Conservation (phyloP, 352 stramenopile genomes). For the Pythium sp. region DNA sequence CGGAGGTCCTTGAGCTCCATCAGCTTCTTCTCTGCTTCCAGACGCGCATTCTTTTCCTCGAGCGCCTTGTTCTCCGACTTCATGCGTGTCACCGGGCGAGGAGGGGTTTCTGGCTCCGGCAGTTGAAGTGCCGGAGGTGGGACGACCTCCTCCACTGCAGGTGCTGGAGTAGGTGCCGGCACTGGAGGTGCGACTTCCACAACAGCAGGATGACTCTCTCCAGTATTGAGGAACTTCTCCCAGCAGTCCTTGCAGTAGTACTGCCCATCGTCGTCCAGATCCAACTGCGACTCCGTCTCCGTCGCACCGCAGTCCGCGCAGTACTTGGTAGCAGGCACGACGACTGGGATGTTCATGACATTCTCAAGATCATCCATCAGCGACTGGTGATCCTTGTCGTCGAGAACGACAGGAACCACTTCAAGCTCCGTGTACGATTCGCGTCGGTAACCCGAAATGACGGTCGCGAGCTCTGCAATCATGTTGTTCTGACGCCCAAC, state of each 20-base stretch:
- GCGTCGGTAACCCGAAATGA: conserved; percentile 73
- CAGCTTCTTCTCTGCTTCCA: conserved; percentile 80
- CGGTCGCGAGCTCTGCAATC: conserved; percentile 67
- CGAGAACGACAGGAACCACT: conserved; percentile 52
- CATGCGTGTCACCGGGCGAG: conserved; percentile 31
- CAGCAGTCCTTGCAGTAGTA: conserved; percentile 89
- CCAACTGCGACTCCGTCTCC: conserved; percentile 72
- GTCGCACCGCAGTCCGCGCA: conserved; percentile 77
- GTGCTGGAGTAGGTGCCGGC: not conserved
- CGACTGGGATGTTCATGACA: conserved; percentile 80
- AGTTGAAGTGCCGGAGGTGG: conserved; percentile 18
- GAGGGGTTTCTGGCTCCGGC: conserved; percentile 25
- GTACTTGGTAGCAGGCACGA: conserved; percentile 72
- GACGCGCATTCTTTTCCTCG: conserved; percentile 72
- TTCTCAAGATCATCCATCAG: conserved; percentile 76
- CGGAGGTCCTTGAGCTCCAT: conserved; percentile 79
- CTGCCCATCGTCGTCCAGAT: conserved; percentile 79
- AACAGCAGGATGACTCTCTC: conserved; percentile 17
- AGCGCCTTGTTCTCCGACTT: conserved; percentile 51
- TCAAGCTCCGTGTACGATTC: conserved; percentile 76
- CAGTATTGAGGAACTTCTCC: conserved; percentile 77
- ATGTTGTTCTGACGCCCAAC: conserved; percentile 81
- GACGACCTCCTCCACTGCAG: conserved; percentile 17
- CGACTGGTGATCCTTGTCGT: conserved; percentile 60
- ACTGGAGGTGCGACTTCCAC: conserved; percentile 7